Evolutionary conservation across 2,329 filamentous ascomycete species (phyloP).

Genomic region (Aureobasidium melanogenum): DNA sequence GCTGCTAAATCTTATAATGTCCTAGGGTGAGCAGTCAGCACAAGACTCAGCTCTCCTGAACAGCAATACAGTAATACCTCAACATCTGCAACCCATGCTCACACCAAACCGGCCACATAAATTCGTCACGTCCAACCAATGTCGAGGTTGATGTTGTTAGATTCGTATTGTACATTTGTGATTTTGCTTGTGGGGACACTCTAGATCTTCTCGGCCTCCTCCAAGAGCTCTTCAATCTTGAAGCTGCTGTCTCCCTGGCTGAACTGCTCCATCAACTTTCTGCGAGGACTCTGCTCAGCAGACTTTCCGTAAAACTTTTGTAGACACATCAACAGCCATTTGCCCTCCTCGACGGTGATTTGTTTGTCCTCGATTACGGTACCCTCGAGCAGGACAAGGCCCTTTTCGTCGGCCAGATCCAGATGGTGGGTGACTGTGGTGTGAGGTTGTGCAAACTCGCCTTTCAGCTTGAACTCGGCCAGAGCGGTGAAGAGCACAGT

Average conservation of each 20-base stretch:
- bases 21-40: background rate
- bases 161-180: slow-evolving; percentile 2
- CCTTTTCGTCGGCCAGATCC: slow-evolving; percentile 66
- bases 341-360: slow-evolving; percentile 70
- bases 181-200: background rate
- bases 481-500: slow-evolving; percentile 84
- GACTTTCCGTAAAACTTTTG: slow-evolving; percentile 79
- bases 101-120: slow-evolving; percentile 6
- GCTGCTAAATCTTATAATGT: background rate
- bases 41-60: background rate
- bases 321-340: slow-evolving; percentile 83
- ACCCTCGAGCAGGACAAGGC: slow-evolving; percentile 79
- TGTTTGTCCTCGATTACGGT: slow-evolving; percentile 67
- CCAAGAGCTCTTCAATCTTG: slow-evolving; percentile 73
- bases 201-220: slow-evolving; percentile 76
- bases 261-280: slow-evolving; percentile 72
- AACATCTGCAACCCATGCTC: background rate
- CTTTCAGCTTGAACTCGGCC: slow-evolving; percentile 83
- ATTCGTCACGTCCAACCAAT: background rate
- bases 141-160: background rate
- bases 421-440: slow-evolving; percentile 89
- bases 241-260: slow-evolving; percentile 68
- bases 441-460: slow-evolving; percentile 83
- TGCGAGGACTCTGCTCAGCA: slow-evolving; percentile 51
- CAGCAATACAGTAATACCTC: background rate